Evolutionary conservation across 331 rosid species (phyloP).

Genomic region (Stylosanthes scabra): DNA sequence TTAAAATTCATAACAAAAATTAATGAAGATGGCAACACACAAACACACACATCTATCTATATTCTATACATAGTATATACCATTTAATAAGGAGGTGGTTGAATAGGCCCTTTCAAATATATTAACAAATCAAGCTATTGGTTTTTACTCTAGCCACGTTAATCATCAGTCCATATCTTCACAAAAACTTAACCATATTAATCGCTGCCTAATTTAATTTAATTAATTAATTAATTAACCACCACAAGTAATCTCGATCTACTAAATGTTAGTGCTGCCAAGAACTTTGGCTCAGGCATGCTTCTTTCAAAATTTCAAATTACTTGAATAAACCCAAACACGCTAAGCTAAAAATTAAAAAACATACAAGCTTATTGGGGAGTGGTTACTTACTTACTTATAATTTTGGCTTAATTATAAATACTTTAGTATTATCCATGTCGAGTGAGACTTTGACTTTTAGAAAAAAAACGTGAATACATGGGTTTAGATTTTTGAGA

Average conservation of each 20-base stretch:
- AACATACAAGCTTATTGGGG: background rate
- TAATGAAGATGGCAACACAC: background rate
- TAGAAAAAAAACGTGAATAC: background rate
- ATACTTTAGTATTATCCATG: too few species aligned
- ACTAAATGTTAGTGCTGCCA: slow-evolving; percentile 13
- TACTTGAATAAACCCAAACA: slow-evolving; percentile 10
- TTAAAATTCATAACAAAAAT: background rate
- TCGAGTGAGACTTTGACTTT: background rate
- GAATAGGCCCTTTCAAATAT: slow-evolving; percentile 41
- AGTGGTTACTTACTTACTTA: background rate
- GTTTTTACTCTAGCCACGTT: slow-evolving; percentile 11
- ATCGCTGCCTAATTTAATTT: too few species aligned
- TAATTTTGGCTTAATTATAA: too few species aligned
- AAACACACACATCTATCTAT: too few species aligned
- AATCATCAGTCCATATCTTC: too few species aligned
- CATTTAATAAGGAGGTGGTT: slow-evolving; percentile 31
- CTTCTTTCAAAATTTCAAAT: background rate
- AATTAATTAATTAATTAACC: background rate
- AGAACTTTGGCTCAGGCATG: background rate
- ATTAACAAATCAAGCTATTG: slow-evolving; percentile 23
- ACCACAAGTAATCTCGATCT: background rate
- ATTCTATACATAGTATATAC: background rate
- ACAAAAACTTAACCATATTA: too few species aligned
- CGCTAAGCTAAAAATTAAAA: background rate
- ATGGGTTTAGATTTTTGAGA: background rate